A percentile compares a stretch with the other conserved stretches of the same genome.
These are phyloP conservation scores for Cyberlindnera bimundalis DNA, from an alignment of 805 yeast genomes.

Conservation along the genomic window DNA sequence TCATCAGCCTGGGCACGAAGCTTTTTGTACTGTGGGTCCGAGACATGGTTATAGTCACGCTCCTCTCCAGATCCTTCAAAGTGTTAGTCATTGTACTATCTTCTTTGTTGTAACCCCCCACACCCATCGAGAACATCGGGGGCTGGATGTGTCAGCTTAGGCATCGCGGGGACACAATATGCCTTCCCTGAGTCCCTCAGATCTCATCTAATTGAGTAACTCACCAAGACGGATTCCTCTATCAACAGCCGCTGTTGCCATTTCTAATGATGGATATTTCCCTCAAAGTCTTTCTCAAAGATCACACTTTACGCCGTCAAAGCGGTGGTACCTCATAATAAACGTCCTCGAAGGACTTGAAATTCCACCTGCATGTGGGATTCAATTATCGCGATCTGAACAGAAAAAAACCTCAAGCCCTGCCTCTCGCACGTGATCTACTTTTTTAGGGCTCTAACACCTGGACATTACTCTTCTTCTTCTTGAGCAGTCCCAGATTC, in stretches of 20 bases:
- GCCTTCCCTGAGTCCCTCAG: neutral
- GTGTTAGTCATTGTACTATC: neutral
- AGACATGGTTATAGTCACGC: conserved; percentile 69
- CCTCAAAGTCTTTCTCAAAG: no score
- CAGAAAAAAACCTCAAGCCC: no score
- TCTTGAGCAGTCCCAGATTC: neutral
- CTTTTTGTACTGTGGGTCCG: conserved; percentile 58
- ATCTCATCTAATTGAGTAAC: no score
- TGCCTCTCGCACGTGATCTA: neutral
- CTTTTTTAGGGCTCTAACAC: neutral
- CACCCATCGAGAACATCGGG: no score
- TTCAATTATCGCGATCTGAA: no score
- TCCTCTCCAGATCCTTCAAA: conserved; percentile 21
- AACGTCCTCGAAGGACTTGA: no score
- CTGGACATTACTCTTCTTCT: neutral
- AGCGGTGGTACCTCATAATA: no score
- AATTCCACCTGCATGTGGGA: no score
- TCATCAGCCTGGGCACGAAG: conserved; percentile 66
- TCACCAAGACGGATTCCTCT: conserved; percentile 17
- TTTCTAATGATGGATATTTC: neutral
- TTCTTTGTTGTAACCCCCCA: neutral
- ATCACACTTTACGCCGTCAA: no score
- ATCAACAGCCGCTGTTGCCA: conserved; percentile 13
- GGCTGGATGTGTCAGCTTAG: conserved; percentile 1
- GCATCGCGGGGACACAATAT: conserved; percentile 1